Evolutionary conservation across 2,329 filamentous ascomycete genomes (phyloP).

Genomic region (Graphilbum ipis-grandicollis): DNA sequence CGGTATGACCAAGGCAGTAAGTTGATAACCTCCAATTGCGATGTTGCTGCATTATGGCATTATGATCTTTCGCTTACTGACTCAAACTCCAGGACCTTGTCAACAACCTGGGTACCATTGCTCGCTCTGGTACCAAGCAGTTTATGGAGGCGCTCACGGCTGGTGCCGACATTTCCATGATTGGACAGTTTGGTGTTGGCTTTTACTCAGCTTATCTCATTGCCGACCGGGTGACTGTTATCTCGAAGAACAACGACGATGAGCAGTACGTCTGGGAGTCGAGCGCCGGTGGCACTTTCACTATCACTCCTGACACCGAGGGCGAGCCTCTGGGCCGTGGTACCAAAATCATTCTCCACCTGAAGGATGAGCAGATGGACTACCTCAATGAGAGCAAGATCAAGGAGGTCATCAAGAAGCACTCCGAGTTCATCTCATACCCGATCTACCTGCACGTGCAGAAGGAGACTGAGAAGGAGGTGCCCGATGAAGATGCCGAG

Average conservation of each 20-base stretch:
- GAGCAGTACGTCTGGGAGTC: slow-evolving; percentile 99
- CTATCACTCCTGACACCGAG: slow-evolving; percentile 75
- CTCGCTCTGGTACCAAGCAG: slow-evolving; percentile 98
- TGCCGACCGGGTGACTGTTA: slow-evolving; percentile 83
- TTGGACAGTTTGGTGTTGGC: slow-evolving; percentile 99
- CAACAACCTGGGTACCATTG: slow-evolving; percentile 99
- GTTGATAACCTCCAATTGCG: too few species aligned
- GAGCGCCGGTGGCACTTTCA: slow-evolving; percentile 92
- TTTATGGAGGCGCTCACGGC: slow-evolving; percentile 99
- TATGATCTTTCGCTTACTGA: too few species aligned
- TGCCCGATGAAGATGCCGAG: slow-evolving; percentile 87
- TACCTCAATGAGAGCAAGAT: slow-evolving; percentile 98
- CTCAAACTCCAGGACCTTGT: slow-evolving; percentile 72
- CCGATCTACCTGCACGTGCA: slow-evolving; percentile 99
- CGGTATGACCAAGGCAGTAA: slow-evolving; percentile 99
- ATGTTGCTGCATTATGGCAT: too few species aligned
- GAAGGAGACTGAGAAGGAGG: slow-evolving; percentile 99
- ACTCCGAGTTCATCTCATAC: slow-evolving; percentile 99
- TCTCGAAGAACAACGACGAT: slow-evolving; percentile 99
- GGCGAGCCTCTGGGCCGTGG: slow-evolving; percentile 83
- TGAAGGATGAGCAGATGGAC: slow-evolving; percentile 98
- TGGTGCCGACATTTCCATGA: slow-evolving; percentile 99
- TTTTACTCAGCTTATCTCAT: slow-evolving; percentile 99
- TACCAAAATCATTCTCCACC: slow-evolving; percentile 94
- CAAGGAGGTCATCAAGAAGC: slow-evolving; percentile 99